A percentile compares a stretch with the other conserved stretches of the same genome.
phyloP scores from a whole-genome alignment of 2,329 filamentous ascomycete genomes.

The Trichoderma guizhouense region DNA sequence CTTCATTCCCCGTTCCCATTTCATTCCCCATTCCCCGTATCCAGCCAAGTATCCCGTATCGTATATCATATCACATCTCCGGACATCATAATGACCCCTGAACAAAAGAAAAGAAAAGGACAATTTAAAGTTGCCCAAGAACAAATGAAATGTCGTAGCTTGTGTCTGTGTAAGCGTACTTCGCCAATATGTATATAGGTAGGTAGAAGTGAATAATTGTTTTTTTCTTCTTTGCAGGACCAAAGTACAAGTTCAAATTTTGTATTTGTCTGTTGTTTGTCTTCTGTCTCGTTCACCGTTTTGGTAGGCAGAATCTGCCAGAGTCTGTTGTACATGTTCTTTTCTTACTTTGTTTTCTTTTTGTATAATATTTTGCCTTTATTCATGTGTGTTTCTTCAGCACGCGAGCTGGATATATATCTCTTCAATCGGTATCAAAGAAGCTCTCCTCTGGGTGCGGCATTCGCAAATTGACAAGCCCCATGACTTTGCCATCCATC shows the following conservation, averaged over 20 bases:
- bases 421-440: constrained; percentile 38
- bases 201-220: not conserved
- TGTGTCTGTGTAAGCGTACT: not conserved
- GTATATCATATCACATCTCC: not conserved
- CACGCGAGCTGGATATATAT: not conserved
- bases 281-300: not conserved
- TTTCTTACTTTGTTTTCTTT: not conserved
- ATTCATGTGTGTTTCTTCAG: not conserved
- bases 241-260: not conserved
- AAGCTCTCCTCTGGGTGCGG: constrained; percentile 42
- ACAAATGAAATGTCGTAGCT: not conserved
- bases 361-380: not conserved
- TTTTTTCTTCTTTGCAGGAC: not conserved
- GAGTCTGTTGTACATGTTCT: not conserved
- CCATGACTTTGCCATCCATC: constrained; percentile 47
- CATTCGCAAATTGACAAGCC: constrained; percentile 41
- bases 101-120: not conserved
- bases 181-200: not conserved
- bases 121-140: not conserved
- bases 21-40: not conserved
- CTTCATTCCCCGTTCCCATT: not conserved
- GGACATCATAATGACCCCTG: not conserved
- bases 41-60: not conserved
- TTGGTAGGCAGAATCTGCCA: not conserved
- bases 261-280: not conserved